Conservation (phyloP, 1,139 yeast genomes). For the Diutina sp. region DNA sequence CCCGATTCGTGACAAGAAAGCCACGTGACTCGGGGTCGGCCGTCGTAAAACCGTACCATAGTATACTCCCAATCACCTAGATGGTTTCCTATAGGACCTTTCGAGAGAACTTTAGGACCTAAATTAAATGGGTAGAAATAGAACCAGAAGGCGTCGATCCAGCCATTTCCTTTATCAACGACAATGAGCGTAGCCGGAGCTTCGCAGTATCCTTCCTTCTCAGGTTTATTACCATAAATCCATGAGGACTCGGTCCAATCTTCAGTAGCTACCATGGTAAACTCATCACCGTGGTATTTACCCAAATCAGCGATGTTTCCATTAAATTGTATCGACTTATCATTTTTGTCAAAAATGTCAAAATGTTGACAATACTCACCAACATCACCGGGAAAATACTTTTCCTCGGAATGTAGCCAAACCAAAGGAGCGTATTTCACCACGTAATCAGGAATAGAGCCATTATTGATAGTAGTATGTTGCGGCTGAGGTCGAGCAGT, state of each 20-base stretch:
- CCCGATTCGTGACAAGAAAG: not conserved
- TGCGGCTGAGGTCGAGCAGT: not conserved
- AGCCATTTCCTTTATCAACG: not conserved
- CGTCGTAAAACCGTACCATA: not conserved
- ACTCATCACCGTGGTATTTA: too few relatives aligned
- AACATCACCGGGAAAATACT: not conserved
- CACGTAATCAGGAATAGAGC: not conserved
- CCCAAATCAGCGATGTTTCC: not conserved
- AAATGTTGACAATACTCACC: not conserved
- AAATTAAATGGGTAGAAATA: not conserved
- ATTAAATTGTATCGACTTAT: not conserved
- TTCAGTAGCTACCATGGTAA: not conserved
- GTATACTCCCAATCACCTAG: constrained; percentile 1
- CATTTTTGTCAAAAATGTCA: not conserved
- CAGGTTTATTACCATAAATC: not conserved
- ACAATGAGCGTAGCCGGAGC: not conserved
- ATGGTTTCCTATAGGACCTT: not conserved
- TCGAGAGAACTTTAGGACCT: not conserved
- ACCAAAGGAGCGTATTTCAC: not conserved
- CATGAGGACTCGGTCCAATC: not conserved
- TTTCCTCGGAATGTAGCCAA: not conserved
- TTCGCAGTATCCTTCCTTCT: not conserved
- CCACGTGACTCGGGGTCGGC: not conserved
- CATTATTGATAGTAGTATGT: not conserved
- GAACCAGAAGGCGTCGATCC: not conserved